Evolutionary conservation across 208 protist species (phyloP).

Genomic region (Vickermania ingenoplastis): DNA sequence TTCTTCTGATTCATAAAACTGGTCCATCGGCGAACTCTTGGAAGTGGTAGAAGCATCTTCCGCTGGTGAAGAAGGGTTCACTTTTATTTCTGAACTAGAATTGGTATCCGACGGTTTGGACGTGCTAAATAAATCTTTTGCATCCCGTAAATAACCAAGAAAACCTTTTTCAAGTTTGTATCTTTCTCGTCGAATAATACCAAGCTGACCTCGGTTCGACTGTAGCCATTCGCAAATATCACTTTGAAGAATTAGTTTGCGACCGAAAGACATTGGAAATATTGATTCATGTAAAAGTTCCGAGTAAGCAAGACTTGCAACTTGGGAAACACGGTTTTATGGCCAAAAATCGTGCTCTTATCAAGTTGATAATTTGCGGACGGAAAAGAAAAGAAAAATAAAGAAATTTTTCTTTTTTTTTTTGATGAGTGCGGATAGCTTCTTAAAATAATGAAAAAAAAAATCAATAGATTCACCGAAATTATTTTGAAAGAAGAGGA

Average conservation of each 20-base stretch:
- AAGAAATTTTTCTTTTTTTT: too few species aligned
- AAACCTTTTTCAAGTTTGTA: constrained; percentile 76
- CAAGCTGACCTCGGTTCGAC: background rate
- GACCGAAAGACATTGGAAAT: constrained; percentile 14
- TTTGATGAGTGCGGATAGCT: too few species aligned
- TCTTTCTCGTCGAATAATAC: constrained; percentile 31
- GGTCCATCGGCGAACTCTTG: constrained; percentile 34
- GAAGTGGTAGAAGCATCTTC: too few species aligned
- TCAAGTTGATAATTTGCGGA: constrained; percentile 1
- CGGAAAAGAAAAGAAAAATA: constrained; percentile 3
- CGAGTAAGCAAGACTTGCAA: background rate
- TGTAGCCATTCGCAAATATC: background rate
- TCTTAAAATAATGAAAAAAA: constrained; percentile 1
- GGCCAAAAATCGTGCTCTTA: background rate
- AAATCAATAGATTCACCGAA: background rate
- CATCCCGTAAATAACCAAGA: constrained; percentile 51
- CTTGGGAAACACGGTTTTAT: background rate
- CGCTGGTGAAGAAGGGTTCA: background rate
- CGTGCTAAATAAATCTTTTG: constrained; percentile 26
- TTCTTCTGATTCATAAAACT: constrained; percentile 88
- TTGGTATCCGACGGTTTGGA: constrained; percentile 3
- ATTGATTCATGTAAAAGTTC: background rate
- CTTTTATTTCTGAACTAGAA: constrained; percentile 9
- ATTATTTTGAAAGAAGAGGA: too few species aligned
- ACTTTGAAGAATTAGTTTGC: constrained; percentile 7